Evolutionary conservation across 2,329 filamentous ascomycete species (phyloP).

Genomic region (Sporothrix sp.): DNA sequence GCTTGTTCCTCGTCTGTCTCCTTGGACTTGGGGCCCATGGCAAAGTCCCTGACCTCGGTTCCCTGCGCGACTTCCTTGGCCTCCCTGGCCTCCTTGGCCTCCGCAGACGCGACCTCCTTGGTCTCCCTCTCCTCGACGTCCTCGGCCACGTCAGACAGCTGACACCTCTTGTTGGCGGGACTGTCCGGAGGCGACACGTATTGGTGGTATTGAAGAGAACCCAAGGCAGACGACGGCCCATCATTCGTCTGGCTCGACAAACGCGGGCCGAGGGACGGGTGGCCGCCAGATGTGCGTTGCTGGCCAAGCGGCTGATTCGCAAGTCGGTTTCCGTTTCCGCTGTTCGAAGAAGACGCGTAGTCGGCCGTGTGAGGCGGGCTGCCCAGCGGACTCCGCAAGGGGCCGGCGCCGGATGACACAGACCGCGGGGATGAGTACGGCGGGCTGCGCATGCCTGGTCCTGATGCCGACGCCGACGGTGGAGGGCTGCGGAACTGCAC

Average conservation of each 20-base stretch:
- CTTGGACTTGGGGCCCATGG: neutral
- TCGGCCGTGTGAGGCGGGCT: neutral
- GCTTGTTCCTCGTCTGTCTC: too few relatives aligned
- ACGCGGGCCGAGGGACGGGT: neutral
- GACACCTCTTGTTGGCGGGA: neutral
- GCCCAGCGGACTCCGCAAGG: neutral
- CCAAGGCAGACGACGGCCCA: neutral
- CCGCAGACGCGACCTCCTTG: neutral
- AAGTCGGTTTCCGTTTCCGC: neutral
- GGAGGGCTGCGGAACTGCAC: constrained; percentile 1
- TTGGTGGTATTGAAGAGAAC: neutral
- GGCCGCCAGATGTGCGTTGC: neutral
- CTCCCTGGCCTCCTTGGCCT: neutral
- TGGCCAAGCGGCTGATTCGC: neutral
- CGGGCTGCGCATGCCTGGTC: neutral
- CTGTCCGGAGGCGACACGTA: neutral
- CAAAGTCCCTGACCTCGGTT: constrained; percentile 7
- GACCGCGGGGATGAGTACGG: neutral
- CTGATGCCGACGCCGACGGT: neutral
- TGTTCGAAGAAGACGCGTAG: too few relatives aligned
- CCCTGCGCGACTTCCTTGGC: too few relatives aligned
- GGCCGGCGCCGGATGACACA: neutral
- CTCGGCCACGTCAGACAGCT: neutral
- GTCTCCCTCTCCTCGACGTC: neutral
- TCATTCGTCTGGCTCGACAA: neutral